Evolutionary conservation across 495 filamentous ascomycete genomes (phyloP).

Genomic region (Parachaetomium inaequale): DNA sequence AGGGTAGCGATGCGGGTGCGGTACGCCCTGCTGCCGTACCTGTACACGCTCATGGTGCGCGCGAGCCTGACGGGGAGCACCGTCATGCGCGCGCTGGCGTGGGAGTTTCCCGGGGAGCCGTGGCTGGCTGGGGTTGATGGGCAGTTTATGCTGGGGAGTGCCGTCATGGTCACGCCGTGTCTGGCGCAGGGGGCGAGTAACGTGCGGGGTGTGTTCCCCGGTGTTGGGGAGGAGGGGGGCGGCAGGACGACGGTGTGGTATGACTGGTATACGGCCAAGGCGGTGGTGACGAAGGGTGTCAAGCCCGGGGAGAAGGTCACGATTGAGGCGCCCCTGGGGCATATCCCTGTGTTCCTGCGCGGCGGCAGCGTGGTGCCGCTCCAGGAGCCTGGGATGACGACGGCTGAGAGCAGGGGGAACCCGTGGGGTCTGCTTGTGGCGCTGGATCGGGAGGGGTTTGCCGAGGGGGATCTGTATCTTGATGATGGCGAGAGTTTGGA

Average conservation of each 20-base stretch:
- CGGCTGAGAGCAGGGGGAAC: slow-evolving; percentile 58
- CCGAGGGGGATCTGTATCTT: slow-evolving; percentile 67
- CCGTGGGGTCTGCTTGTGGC: slow-evolving; percentile 69
- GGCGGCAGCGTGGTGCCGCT: slow-evolving; percentile 67
- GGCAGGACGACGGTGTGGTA: slow-evolving; percentile 63
- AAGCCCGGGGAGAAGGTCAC: slow-evolving; percentile 63
- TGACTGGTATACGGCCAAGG: slow-evolving; percentile 70
- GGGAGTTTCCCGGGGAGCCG: slow-evolving; percentile 81
- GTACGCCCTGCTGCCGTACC: slow-evolving; percentile 70
- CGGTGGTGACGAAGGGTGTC: slow-evolving; percentile 47
- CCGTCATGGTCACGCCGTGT: slow-evolving; percentile 69
- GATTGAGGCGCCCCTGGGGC: slow-evolving; percentile 68
- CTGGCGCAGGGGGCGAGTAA: slow-evolving; percentile 60
- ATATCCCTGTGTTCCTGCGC: slow-evolving; percentile 74
- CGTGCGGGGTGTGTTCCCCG: slow-evolving; percentile 77
- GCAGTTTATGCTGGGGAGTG: slow-evolving; percentile 74
- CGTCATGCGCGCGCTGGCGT: slow-evolving; percentile 75
- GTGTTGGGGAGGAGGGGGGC: slow-evolving; percentile 40
- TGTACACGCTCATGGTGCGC: slow-evolving; percentile 74
- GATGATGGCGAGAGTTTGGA: slow-evolving; percentile 77
- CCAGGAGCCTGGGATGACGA: slow-evolving; percentile 70
- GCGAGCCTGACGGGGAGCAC: slow-evolving; percentile 67
- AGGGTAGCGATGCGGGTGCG: slow-evolving; percentile 69
- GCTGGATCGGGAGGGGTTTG: slow-evolving; percentile 53
- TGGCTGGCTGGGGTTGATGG: slow-evolving; percentile 62